Evolutionary conservation across 495 filamentous ascomycete genomes (phyloP), one percentile per base, ranked within the genome.

Genomic region (Niebla homalea): DNA sequence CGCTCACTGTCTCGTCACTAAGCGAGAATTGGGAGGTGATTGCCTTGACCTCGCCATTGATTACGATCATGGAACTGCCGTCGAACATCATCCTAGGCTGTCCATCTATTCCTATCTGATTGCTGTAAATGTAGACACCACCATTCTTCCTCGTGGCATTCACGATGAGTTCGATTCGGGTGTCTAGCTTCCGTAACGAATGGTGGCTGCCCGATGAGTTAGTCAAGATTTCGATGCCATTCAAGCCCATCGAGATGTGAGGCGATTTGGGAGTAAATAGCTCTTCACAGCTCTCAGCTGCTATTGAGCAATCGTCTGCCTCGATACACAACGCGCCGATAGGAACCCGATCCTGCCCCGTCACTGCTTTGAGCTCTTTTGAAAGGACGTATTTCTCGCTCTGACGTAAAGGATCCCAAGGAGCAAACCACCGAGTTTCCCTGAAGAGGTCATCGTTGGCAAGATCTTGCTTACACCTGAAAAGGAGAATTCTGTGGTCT

Each of bases 261-360:
- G 72, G 62, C 61, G 70, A 71, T 55, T 75, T 70, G 3, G 84
- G 83, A 2, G 81, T 85, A 46, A 87, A 89, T 3, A 89, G 67
- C 61, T 89, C 85, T 61, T 89, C 85, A 53, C 85, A 89, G 0
- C 84, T 87, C 62, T 92, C 86, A 4, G 73, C 66, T 6, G 77
- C 86, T 16, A 93, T 57, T 54, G 73, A 77, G 0, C 83, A 88
- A 55, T 93, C 88, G 15, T 67, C 65, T 5, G 85, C 29, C 7
- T 32, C 29, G 0, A 32, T 32, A 32, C 29, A 32, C 8, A 32
- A 32, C 14, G 29, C 29, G 29, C 29, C 29, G 10, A 32, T 32
- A 12, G 29, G 29, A 12, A 32, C 29, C 29, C 29, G 29, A 32
- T 32, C 29, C 29, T 32, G 29, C 14, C 29, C 29, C 8, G 29